These are phyloP conservation scores for Dipteronia sinensis DNA, from an alignment of 345 rosid species.

Conservation along the genomic window DNA sequence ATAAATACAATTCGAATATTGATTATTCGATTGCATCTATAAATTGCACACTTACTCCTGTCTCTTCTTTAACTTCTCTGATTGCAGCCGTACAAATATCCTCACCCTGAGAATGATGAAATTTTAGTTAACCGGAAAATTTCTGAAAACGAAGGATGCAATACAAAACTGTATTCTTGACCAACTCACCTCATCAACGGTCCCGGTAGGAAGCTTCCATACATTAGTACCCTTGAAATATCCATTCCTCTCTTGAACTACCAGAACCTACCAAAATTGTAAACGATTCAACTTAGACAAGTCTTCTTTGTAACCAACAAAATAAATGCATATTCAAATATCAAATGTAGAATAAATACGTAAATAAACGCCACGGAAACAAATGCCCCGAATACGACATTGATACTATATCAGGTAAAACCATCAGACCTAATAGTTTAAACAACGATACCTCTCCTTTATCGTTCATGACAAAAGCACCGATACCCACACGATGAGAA, in stretches of 20 bases:
- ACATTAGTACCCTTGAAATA: conserved; percentile 50
- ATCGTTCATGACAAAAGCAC: conserved; percentile 64
- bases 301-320: too few relatives aligned
- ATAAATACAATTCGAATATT: background rate
- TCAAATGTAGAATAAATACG: too few relatives aligned
- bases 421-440: too few relatives aligned
- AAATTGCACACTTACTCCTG: conserved; percentile 56
- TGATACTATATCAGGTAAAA: too few relatives aligned
- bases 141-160: background rate
- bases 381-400: too few relatives aligned
- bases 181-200: conserved; percentile 56
- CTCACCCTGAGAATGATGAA: conserved; percentile 59
- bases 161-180: background rate
- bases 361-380: too few relatives aligned
- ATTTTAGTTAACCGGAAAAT: conserved; percentile 11
- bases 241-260: conserved; percentile 75
- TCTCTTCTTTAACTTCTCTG: conserved; percentile 90
- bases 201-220: conserved; percentile 90
- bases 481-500: conserved; percentile 72
- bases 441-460: conserved; percentile 48
- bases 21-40: background rate
- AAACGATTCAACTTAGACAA: background rate
- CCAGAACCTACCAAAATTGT: conserved; percentile 55
- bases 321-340: too few relatives aligned
- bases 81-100: conserved; percentile 60